phyloP scores from a whole-genome alignment of 1,284 basidiomycete species.

The Singerocomus rubriflavus region DNA sequence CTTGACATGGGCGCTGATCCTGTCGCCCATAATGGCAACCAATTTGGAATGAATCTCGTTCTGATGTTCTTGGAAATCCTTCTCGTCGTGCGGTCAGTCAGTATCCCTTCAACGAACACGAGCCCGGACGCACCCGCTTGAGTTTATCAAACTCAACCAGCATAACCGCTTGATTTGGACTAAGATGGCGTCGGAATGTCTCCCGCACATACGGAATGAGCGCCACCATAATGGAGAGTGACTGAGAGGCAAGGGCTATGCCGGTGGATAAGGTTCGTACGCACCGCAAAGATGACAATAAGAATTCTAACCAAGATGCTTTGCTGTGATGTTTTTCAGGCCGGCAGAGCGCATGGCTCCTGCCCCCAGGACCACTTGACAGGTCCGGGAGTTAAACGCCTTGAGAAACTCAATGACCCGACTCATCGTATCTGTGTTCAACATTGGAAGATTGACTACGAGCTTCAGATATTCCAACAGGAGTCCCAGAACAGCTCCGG shows the following conservation, averaged over 20 bases:
- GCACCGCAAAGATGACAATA: conserved; percentile 9
- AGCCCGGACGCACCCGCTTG: conserved; percentile 66
- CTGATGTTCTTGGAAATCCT: conserved; percentile 99
- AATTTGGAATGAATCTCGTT: conserved; percentile 98
- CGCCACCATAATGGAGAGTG: conserved; percentile 91
- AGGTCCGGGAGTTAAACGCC: conserved; percentile 96
- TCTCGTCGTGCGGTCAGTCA: conserved; percentile 16
- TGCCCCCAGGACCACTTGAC: conserved; percentile 96
- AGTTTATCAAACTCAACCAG: conserved; percentile 98
- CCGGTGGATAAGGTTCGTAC: conserved; percentile 11
- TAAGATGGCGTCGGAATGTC: conserved; percentile 89
- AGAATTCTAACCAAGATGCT: conserved; percentile 74
- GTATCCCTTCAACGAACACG: conserved; percentile 2
- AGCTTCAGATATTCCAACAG: conserved; percentile 86
- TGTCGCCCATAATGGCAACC: conserved; percentile 97
- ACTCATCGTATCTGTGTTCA: conserved; percentile 93
- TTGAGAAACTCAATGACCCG: conserved; percentile 95
- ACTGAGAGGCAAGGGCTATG: conserved; percentile 91
- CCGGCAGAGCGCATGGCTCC: conserved; percentile 98
- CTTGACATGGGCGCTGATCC: conserved; percentile 83
- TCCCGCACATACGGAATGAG: conserved; percentile 96
- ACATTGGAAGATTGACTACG: conserved; percentile 82
- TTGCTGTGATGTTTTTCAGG: conserved; percentile 97
- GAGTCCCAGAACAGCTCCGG: conserved; percentile 72
- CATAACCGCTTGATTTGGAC: conserved; percentile 92